Evolutionary conservation across 2,329 filamentous ascomycete genomes (phyloP), one percentile per base, ranked within the genome.

Genomic region (Calonectria henricotiae): DNA sequence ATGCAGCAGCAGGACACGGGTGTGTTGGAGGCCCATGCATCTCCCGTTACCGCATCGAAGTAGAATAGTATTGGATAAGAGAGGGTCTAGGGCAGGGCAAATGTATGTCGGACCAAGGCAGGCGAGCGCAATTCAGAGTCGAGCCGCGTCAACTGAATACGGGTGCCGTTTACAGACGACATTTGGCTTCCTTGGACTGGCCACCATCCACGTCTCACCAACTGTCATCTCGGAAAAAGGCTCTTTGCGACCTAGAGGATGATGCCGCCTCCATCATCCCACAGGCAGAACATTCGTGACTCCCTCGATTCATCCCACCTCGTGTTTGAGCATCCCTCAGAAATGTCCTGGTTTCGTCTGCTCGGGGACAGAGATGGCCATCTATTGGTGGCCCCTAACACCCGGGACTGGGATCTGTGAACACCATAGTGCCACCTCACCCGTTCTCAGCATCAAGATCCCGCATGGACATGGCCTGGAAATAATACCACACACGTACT

Each of bases 1-100:
- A 49, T 32, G 67, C 54, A 47, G 61, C 55, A 17, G 30, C 27
- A 15, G 37, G 46, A 65, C 67, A 69, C 67, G 67, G 67, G 46
- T 54, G 44, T 63, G 46, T 37, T 49, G 49, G 67, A 69, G 67
- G 62, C 44, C 67, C 54, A 69, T 69, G 67, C 67, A 54, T 54
- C 20, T 62, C 67, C 25, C 39, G 39, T 62, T 65, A 13, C 62
- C 46, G 55, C 46, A 65, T 69, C 46, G 39, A 65, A 69, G 43
- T 25, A 47, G 43, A 51, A 44, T 30, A 46, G 60, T 39, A 68
- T 39, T 55, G 66, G 61, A 61, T 41, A 49, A 37, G 37, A 49
- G 51, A 49, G 46, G 39, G 43, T 49, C 55, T 37, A 67, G 46
- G 47, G 46, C 49, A 60, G 39, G 51, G 41, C 27, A 55, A 60